Percentiles rank a stretch among this genome's conserved stretches.
Evolutionary conservation across 1,139 yeast species (phyloP).

Genomic region (Suhomyces guaymorum): DNA sequence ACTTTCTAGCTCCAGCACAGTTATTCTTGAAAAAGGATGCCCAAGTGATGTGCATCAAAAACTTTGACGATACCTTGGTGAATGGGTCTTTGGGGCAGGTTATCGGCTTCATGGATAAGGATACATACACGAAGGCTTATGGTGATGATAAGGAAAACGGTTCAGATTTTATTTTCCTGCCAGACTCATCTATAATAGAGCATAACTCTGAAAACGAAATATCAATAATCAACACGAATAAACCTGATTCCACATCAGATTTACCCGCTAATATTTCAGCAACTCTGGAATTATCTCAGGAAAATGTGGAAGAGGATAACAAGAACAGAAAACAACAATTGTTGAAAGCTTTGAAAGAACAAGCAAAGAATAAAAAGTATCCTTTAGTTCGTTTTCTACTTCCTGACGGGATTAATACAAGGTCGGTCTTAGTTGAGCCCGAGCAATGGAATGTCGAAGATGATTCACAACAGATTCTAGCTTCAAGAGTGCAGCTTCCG

Average conservation of each 20-base stretch:
- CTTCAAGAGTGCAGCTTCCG: slow-evolving; percentile 63
- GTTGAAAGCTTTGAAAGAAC: slow-evolving; percentile 32
- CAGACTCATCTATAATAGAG: too few species aligned
- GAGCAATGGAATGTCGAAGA: slow-evolving; percentile 48
- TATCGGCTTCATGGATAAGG: slow-evolving; percentile 41
- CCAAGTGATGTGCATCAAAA: slow-evolving; percentile 95
- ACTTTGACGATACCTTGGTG: slow-evolving; percentile 81
- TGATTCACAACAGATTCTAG: slow-evolving; percentile 32
- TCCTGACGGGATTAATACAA: slow-evolving; percentile 62
- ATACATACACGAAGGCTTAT: slow-evolving; percentile 33
- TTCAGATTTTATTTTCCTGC: slow-evolving; percentile 14
- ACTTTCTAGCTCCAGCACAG: slow-evolving; percentile 69
- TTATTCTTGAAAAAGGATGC: slow-evolving; percentile 75
- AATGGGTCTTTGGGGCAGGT: slow-evolving; percentile 93
- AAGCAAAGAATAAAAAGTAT: slow-evolving; percentile 40
- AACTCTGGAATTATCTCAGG: slow-evolving; percentile 5
- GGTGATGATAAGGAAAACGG: slow-evolving; percentile 18
- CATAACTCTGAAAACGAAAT: too few species aligned
- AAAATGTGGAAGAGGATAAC: slow-evolving; percentile 5
- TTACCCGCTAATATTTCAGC: background rate
- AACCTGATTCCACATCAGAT: background rate
- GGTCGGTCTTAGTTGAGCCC: slow-evolving; percentile 59
- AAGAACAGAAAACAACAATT: slow-evolving; percentile 16
- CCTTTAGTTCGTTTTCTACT: slow-evolving; percentile 79
- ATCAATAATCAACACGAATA: background rate